Conservation (phyloP, 345 rosid genomes). For the Brassica napus region DNA sequence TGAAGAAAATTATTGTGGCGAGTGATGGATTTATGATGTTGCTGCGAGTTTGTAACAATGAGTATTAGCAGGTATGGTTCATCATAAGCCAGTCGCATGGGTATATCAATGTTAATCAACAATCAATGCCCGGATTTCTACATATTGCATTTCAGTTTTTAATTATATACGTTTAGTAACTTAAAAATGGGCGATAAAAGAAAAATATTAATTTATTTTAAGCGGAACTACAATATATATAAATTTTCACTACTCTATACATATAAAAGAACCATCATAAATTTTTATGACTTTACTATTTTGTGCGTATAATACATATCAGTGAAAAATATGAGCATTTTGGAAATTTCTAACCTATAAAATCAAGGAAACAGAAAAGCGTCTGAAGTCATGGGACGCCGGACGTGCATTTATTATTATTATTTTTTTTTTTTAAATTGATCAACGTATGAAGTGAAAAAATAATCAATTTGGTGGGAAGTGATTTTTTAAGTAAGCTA, state of each 20-base stretch:
- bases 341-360: not conserved
- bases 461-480: not conserved
- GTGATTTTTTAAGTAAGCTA: not conserved
- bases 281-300: not conserved
- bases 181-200: not conserved
- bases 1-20: not conserved
- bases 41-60: not conserved
- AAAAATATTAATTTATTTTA: not conserved
- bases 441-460: not conserved
- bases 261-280: not conserved
- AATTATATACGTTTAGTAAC: not conserved
- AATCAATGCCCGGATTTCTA: not conserved
- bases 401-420: not conserved
- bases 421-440: not conserved
- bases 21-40: conserved; percentile 6
- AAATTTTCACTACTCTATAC: not conserved
- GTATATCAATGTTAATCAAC: not conserved
- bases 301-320: not conserved
- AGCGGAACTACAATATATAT: not conserved
- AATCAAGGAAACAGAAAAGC: not conserved
- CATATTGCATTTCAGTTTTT: conserved; percentile 5
- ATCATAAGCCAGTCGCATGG: not conserved
- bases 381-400: not conserved
- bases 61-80: not conserved
- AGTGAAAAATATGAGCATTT: not conserved